These are phyloP conservation scores for Globisporangium cederbergense DNA, from an alignment of 352 stramenopile genomes.

Conservation along the genomic window DNA sequence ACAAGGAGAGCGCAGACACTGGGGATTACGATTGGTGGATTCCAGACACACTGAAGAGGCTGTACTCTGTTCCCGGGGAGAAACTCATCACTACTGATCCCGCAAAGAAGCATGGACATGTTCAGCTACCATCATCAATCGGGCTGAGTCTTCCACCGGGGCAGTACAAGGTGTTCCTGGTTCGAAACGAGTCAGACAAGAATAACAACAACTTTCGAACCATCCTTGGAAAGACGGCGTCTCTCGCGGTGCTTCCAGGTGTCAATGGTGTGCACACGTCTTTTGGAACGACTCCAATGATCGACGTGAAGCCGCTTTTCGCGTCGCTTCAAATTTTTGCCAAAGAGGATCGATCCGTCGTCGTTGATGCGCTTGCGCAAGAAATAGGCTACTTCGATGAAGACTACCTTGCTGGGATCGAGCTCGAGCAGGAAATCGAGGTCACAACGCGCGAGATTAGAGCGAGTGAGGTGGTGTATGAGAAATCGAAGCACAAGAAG, in stretches of 20 bases:
- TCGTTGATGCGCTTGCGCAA: slow-evolving; percentile 18
- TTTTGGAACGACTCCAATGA: slow-evolving; percentile 53
- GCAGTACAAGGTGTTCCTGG: slow-evolving; percentile 39
- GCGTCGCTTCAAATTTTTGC: slow-evolving; percentile 33
- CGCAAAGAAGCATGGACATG: slow-evolving; percentile 16
- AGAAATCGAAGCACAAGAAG: slow-evolving; percentile 22
- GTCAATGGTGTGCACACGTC: slow-evolving; percentile 52
- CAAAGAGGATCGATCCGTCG: slow-evolving; percentile 20
- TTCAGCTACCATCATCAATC: slow-evolving; percentile 37
- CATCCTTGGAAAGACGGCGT: slow-evolving; percentile 24
- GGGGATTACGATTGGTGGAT: slow-evolving; percentile 37
- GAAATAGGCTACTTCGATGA: slow-evolving; percentile 25
- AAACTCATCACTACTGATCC: slow-evolving; percentile 21
- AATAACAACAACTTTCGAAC: slow-evolving; percentile 26
- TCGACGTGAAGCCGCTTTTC: slow-evolving; percentile 46
- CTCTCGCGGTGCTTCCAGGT: slow-evolving; percentile 37
- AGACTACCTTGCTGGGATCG: slow-evolving; percentile 20
- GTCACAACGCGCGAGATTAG: slow-evolving; percentile 25
- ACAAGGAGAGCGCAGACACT: slow-evolving; percentile 2
- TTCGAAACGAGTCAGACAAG: slow-evolving; percentile 33
- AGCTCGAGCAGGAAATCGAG: slow-evolving; percentile 36
- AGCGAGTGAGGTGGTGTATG: background rate
- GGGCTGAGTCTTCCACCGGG: slow-evolving; percentile 43
- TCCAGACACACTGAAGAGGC: slow-evolving; percentile 23
- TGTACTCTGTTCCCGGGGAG: slow-evolving; percentile 25